Conservation (phyloP, 2,329 filamentous ascomycete species). For the Sordariomycetes sp. region DNA sequence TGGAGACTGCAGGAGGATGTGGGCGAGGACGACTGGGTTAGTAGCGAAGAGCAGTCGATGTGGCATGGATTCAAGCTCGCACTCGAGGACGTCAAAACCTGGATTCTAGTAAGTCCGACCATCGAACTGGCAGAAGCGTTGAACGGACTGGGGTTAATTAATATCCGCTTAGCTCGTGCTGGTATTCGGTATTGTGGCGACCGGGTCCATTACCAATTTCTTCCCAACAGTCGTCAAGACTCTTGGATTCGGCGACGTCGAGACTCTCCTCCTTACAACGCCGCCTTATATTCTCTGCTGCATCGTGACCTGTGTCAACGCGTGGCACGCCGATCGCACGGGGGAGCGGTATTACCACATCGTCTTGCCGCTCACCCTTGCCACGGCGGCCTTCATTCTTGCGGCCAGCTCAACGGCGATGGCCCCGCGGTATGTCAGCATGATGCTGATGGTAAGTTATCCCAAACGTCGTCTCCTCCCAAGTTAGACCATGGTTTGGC, state of each 20-base stretch:
- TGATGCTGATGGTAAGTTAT: conserved; percentile 51
- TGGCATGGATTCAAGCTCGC: conserved; percentile 40
- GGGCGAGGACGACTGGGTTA: conserved; percentile 49
- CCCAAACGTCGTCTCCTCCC: background rate
- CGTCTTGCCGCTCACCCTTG: conserved; percentile 44
- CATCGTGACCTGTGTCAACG: conserved; percentile 49
- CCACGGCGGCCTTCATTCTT: conserved; percentile 53
- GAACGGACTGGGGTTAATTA: background rate
- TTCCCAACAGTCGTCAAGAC: conserved; percentile 59
- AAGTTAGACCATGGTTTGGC: background rate
- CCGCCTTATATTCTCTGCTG: conserved; percentile 53
- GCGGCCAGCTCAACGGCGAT: conserved; percentile 46
- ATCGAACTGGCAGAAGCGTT: background rate
- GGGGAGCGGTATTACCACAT: conserved; percentile 62
- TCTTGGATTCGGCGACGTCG: conserved; percentile 46
- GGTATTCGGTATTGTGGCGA: conserved; percentile 42
- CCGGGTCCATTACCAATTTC: conserved; percentile 52
- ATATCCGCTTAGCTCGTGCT: conserved; percentile 27
- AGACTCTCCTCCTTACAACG: conserved; percentile 48
- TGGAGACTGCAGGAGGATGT: conserved; percentile 53
- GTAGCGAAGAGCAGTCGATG: conserved; percentile 39
- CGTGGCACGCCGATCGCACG: conserved; percentile 58
- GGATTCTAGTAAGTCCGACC: conserved; percentile 31
- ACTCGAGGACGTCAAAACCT: conserved; percentile 45
- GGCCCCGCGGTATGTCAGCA: conserved; percentile 52